Percentiles rank a stretch among this genome's conserved stretches.
phyloP scores from a whole-genome alignment of 1,284 basidiomycete species.

The Volvariella volvacea region DNA sequence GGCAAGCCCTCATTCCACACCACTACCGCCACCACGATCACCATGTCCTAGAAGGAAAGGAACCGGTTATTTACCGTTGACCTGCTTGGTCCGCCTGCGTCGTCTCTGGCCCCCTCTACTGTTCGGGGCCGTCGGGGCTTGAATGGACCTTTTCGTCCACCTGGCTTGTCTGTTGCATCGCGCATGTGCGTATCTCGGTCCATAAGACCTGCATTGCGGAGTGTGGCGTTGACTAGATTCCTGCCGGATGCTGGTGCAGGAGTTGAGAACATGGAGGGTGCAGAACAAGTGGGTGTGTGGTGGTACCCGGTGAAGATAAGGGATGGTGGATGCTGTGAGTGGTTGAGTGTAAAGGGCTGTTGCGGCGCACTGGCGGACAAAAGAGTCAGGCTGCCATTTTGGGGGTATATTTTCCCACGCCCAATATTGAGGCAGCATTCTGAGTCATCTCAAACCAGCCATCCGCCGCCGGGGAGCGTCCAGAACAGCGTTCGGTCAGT shows the following conservation, averaged over 20 bases:
- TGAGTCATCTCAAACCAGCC: no score
- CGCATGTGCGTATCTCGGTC: conserved; percentile 69
- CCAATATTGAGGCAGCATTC: neutral
- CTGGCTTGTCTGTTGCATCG: conserved; percentile 58
- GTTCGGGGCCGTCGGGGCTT: conserved; percentile 53
- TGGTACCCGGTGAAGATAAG: conserved; percentile 11
- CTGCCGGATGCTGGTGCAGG: conserved; percentile 44
- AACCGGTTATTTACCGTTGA: conserved; percentile 54
- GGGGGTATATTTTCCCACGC: conserved; percentile 23
- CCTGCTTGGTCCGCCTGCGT: conserved; percentile 36
- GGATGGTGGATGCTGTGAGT: conserved; percentile 13
- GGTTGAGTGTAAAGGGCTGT: conserved; percentile 12
- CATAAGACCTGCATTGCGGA: conserved; percentile 64
- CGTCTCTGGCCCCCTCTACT: conserved; percentile 53
- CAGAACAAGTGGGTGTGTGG: conserved; percentile 11
- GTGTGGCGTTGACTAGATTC: conserved; percentile 47
- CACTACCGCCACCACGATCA: conserved; percentile 14
- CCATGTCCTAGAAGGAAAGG: conserved; percentile 27
- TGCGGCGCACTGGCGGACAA: conserved; percentile 13
- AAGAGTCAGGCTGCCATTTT: conserved; percentile 24
- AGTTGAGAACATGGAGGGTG: conserved; percentile 40
- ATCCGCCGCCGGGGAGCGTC: no score
- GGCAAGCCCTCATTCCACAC: conserved; percentile 19
- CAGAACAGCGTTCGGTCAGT: no score
- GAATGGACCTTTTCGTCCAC: conserved; percentile 56